phyloP scores from a whole-genome alignment of 1,139 yeast genomes.

The Petasospora rhodanensis region DNA sequence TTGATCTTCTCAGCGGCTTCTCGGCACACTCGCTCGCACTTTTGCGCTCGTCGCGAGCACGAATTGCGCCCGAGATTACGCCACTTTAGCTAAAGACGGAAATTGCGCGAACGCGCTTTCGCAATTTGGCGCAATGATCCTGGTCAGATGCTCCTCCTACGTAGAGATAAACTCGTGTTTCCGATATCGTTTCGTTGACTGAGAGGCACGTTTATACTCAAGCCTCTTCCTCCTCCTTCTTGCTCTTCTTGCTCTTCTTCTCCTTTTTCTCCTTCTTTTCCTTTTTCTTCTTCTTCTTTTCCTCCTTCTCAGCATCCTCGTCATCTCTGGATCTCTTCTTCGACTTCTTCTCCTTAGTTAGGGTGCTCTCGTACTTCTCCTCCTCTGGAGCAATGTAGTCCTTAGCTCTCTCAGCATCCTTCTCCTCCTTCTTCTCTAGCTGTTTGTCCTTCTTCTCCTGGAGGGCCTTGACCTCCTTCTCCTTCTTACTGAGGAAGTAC shows the following conservation, averaged over 20 bases:
- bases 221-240: constrained; percentile 3
- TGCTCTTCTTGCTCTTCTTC: constrained; percentile 16
- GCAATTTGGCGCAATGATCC: too few species aligned
- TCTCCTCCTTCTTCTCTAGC: constrained; percentile 60
- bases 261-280: constrained; percentile 24
- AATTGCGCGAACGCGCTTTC: too few species aligned
- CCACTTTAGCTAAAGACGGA: too few species aligned
- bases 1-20: too few species aligned
- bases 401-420: constrained; percentile 67
- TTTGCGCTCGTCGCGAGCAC: too few species aligned
- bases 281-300: constrained; percentile 39
- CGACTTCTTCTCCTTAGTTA: constrained; percentile 22
- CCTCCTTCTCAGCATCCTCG: constrained; percentile 47
- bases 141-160: too few species aligned
- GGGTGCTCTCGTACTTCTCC: constrained; percentile 36
- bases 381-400: constrained; percentile 87
- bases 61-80: too few species aligned
- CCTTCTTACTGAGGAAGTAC: constrained; percentile 84
- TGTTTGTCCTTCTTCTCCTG: constrained; percentile 80
- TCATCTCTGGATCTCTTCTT: constrained; percentile 26
- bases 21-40: too few species aligned
- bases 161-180: too few species aligned
- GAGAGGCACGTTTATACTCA: background rate
- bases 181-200: too few species aligned
- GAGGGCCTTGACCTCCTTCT: constrained; percentile 66